Evolutionary conservation across 352 stramenopile species (phyloP), one percentile per base, ranked within the genome.

Genomic region (Pythium aristosporum): DNA sequence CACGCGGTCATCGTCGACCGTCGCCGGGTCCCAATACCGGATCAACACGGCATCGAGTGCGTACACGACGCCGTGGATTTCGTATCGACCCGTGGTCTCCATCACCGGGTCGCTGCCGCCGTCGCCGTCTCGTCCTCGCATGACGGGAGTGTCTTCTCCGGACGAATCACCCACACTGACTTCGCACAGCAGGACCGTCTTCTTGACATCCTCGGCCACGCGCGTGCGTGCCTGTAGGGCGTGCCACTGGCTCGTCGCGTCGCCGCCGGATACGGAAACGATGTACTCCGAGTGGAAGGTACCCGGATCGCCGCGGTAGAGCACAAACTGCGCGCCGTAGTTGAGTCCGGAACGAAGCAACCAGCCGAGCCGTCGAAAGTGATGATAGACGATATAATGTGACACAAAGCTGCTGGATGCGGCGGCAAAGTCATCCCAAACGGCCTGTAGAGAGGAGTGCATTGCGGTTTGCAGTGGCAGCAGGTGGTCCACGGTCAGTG

Each of bases 261-360:
- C 55, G 28, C 41, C 52, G 47, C 48, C 25, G 15, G 25, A 65
- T 16, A 91, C 32, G 68, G 91, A 88, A 23, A 88, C 76, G 36
- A 91, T 76, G 59, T 91, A 92, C 51, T 94, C 82, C 5, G 85
- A 91, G 69, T 94, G 85, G 55, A 80, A 86, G 3, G 67, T 50
- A 21, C 71, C 53, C 12, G 77, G 64, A 4, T 83, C 74, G 12
- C 74, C 80, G 48, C 78, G 76, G 66, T 92, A 94, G 48, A 94
- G 63, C 25, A 87, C 79, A 62, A 72, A 89, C 30, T 77, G 78
- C 47, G 78, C 81, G 52, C 85, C 85, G 43, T 94, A 92, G 63
- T 90, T 87, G 11, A 92, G 68, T 37, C 85, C 82, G 0, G 85
- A 68, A 42, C 79, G 79, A 18, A 85, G 58, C 6, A 66, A 68